A percentile compares a stretch with the other conserved stretches of the same genome.
Evolutionary conservation across 495 filamentous ascomycete species (phyloP).

Genomic region (Gamarada debralockiae): DNA sequence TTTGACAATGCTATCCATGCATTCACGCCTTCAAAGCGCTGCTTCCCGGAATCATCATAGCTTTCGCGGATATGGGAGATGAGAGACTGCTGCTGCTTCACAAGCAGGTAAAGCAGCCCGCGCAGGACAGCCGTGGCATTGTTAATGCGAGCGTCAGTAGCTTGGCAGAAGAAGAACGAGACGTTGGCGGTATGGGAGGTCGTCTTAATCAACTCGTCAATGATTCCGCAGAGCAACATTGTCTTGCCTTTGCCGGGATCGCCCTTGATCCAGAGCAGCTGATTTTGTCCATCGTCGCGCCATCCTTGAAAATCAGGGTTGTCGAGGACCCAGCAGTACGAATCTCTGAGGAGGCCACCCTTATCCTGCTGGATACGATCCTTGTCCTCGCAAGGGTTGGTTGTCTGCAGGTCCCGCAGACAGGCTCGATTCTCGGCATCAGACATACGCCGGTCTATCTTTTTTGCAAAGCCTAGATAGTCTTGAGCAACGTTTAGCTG

Average conservation of each 20-base stretch:
- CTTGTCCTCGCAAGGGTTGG: no score
- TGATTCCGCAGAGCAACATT: conserved; percentile 36
- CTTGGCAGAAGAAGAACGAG: conserved; percentile 47
- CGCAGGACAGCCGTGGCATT: conserved; percentile 30
- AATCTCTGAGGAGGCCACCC: no score
- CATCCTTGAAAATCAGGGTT: conserved; percentile 30
- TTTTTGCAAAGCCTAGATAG: background rate
- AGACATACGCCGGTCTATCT: conserved; percentile 2
- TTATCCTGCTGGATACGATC: no score
- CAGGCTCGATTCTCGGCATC: conserved; percentile 2
- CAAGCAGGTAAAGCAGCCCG: conserved; percentile 33
- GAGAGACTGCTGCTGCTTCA: conserved; percentile 34
- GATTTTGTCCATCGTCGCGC: conserved; percentile 18
- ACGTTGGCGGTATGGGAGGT: conserved; percentile 13
- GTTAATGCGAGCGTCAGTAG: conserved; percentile 28
- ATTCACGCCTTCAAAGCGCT: conserved; percentile 31
- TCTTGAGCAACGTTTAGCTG: no score
- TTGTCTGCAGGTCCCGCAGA: no score
- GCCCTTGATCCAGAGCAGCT: no score
- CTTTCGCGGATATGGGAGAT: conserved; percentile 27
- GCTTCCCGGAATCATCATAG: conserved; percentile 25
- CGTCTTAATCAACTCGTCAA: conserved; percentile 24
- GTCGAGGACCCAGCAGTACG: no score
- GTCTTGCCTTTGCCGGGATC: conserved; percentile 34
- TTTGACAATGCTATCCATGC: conserved; percentile 25